These are phyloP conservation scores for Parafenestella ontariensis DNA, from an alignment of 2,329 filamentous ascomycete species.

Conservation along the genomic window DNA sequence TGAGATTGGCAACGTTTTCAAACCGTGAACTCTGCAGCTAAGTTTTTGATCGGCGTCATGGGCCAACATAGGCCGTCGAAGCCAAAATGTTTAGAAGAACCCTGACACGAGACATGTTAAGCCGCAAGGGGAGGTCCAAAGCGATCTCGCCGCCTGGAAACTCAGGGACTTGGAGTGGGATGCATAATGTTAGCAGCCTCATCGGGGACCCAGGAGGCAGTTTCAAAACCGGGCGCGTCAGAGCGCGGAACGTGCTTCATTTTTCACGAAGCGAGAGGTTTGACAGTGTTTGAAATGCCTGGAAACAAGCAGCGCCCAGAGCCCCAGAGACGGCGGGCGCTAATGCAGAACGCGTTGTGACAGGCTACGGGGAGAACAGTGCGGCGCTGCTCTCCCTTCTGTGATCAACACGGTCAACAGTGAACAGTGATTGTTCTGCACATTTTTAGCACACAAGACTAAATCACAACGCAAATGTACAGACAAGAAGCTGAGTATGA, in stretches of 20 bases:
- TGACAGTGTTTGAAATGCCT: conserved; percentile 45
- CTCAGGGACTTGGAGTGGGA: conserved; percentile 25
- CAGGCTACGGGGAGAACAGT: conserved; percentile 40
- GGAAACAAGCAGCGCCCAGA: conserved; percentile 47
- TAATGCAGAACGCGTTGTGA: conserved; percentile 39
- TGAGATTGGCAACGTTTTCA: conserved; percentile 53
- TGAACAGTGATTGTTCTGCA: neutral
- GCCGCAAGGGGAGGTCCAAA: conserved; percentile 41
- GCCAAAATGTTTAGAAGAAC: conserved; percentile 49
- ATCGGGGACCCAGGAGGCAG: conserved; percentile 41
- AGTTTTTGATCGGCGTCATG: conserved; percentile 47
- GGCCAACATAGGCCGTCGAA: conserved; percentile 35
- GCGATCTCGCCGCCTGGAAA: conserved; percentile 36
- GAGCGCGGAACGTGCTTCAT: conserved; percentile 45
- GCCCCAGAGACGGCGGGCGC: conserved; percentile 44
- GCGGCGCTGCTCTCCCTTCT: conserved; percentile 25
- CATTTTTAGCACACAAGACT: neutral
- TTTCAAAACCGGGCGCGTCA: conserved; percentile 51
- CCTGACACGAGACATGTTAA: conserved; percentile 47
- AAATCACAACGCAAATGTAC: neutral
- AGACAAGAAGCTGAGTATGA: neutral
- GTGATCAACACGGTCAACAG: conserved; percentile 4
- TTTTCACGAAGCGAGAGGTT: conserved; percentile 47
- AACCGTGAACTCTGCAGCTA: conserved; percentile 47
- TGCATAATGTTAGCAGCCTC: conserved; percentile 40